Conservation (phyloP, 257 asterid genomes). For the Plectranthus barbatus region DNA sequence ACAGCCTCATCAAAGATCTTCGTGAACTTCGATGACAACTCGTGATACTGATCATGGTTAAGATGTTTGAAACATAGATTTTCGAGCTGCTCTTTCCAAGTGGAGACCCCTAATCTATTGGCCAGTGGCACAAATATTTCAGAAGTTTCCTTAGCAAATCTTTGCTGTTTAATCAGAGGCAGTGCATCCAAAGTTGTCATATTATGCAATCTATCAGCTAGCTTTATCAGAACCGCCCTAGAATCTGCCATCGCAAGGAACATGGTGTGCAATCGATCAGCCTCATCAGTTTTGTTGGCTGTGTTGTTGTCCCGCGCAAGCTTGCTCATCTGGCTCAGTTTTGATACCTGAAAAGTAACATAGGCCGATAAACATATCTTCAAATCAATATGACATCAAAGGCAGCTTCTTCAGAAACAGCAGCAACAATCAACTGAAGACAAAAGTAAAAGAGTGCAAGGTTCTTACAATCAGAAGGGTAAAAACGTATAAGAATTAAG, state of each 20-base stretch:
- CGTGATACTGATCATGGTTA: constrained; percentile 55
- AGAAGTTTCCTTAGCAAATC: constrained; percentile 88
- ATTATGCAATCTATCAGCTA: constrained; percentile 90
- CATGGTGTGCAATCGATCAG: constrained; percentile 88
- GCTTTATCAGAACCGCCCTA: constrained; percentile 78
- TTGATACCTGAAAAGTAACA: constrained; percentile 50
- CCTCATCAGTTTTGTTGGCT: constrained; percentile 74
- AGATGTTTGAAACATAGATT: constrained; percentile 74
- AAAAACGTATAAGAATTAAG: no score
- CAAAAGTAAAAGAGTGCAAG: not conserved
- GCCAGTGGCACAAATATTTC: constrained; percentile 94
- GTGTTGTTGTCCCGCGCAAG: constrained; percentile 87
- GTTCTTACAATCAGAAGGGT: no score
- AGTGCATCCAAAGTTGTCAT: constrained; percentile 82
- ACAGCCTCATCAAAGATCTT: constrained; percentile 55
- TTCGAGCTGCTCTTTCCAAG: constrained; percentile 92
- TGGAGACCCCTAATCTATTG: constrained; percentile 75
- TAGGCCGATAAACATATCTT: not conserved
- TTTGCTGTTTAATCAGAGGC: constrained; percentile 62
- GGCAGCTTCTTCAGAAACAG: no score
- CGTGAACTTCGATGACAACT: constrained; percentile 58
- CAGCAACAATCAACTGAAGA: not conserved
- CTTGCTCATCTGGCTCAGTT: constrained; percentile 92
- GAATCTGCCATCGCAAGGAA: constrained; percentile 96
- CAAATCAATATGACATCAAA: not conserved